Evolutionary conservation across 129 eudicot genomes (phyloP).

Genomic region (Logfia minima): DNA sequence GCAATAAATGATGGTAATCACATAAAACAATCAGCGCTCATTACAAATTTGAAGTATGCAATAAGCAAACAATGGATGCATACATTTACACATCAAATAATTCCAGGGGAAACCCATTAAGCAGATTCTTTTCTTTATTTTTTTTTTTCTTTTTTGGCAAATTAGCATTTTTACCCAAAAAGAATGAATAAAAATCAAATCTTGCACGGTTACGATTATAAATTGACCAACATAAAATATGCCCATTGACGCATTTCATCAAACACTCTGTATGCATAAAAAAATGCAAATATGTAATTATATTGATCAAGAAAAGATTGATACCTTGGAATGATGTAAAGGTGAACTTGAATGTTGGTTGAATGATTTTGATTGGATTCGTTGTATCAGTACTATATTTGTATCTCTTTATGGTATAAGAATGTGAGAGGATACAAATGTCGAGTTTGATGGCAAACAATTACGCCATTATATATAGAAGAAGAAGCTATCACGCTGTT

Average conservation of each 20-base stretch:
- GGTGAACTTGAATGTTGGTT: not conserved
- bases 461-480: conserved; percentile 14
- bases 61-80: not conserved
- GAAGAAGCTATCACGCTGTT: conserved; percentile 32
- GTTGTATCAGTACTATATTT: conserved; percentile 6
- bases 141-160: not conserved
- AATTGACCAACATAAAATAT: not conserved
- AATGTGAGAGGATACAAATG: conserved; percentile 28
- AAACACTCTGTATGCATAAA: conserved; percentile 15
- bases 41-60: not conserved
- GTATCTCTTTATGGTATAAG: conserved; percentile 3
- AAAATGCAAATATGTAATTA: not conserved
- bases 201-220: conserved; percentile 17
- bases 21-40: not conserved
- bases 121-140: not conserved
- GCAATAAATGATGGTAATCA: not conserved
- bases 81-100: not conserved
- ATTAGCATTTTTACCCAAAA: not conserved
- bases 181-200: conserved; percentile 8
- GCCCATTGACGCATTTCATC: conserved; percentile 35
- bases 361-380: not conserved
- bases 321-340: conserved; percentile 27
- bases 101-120: not conserved
- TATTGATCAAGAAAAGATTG: not conserved
- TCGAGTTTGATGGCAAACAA: conserved; percentile 10